Base-by-base conservation (phyloP, 129 eudicot genomes). In the Flaveria ramosissima region DNA sequence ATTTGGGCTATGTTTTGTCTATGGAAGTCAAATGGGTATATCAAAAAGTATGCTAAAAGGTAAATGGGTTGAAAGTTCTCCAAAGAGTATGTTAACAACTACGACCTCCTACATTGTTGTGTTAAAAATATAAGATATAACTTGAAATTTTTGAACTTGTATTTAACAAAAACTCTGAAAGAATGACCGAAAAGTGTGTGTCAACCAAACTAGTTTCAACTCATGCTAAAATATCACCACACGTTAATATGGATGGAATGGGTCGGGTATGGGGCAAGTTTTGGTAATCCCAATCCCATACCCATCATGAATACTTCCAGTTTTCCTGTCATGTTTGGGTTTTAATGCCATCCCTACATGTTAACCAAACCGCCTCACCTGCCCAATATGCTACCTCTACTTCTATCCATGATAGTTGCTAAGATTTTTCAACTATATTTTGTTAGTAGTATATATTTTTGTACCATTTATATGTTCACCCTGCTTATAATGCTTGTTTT, bases 391-490 rank as follows among this genome's bases (percentile, higher is more conserved):
- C 32, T 20, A 16, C 47, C 39, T 74, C 48, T 56, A 23, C 67
- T 16, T 48, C 39, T 71, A 76, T 51, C 55, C n/a, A 62, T n/a
- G 69, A 61, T 61, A 2, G 26, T 73, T 46, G 17, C 43, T 68
- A 6, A 47, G 45, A 76, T 61, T 60, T 20, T 47, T 14, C 52
- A 16, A 50, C 62, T 4, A 19, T 11, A 36, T 66, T 6, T 47
- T 56, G 69, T 68, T 42, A 30, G 60, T 42, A 13, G 72, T 39
- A 48, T 55, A 26, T 45, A 59, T 48, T 8, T 32, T 48, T 21
- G 63, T 78, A 82, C 78, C 81, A 9, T 47, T 57, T 8, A 61
- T 30, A 15, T 2, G 36, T 68, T 61, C 75, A 56, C 32, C 62
- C 70, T 69, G 71, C 9, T 77, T 19, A 60, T 61, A 59, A 1